Evolutionary conservation across 441 rosid species (phyloP), one percentile per base, ranked within the genome.

Genomic region (Populus trichocarpa): DNA sequence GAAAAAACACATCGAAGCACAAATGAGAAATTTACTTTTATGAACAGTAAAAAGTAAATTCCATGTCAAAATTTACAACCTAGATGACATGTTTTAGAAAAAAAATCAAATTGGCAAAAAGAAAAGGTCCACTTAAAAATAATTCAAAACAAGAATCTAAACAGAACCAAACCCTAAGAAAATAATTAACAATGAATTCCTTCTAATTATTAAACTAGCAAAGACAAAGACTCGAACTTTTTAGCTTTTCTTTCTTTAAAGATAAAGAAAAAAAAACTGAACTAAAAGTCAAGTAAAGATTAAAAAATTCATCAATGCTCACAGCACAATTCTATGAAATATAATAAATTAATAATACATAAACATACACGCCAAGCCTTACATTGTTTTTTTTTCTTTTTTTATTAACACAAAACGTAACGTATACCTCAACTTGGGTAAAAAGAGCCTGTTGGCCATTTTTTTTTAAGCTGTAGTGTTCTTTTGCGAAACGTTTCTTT

Each of bases 341-440:
- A 13, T 4, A 46, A 46, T 46, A 46, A 12, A 40, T 40, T 46
- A 46, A 46, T 46, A 46, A 46, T 63, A 22, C 22, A 28, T 11
- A 30, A 0, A 7, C 20, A 28, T 0, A 5, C 20, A 68, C 70
- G 9, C 22, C 25, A 22, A 63, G 11, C 67, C 23, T 33, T 6
- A 22, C 12, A 23, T 4, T 4, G 16, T 2, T 25, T 22, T 23
- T n/a, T 28, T 28, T 28, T 28, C 30, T 28, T 28, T 28, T 22
- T 36, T 22, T 35, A 36, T 38, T 0, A 11, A 46, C 7, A 35
- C 28, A 40, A 36, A 70, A 11, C 26, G 10, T 25, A 26, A 46
- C 12, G 35, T 10, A n/a, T 67, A 90, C 96, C 97, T 93, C 93
- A 33, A 93, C 80, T 80, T 83, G 93, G 6, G 93, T 84, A 66